Conservation (phyloP, 768 basidiomycete species). For the Mycena alexandri region DNA sequence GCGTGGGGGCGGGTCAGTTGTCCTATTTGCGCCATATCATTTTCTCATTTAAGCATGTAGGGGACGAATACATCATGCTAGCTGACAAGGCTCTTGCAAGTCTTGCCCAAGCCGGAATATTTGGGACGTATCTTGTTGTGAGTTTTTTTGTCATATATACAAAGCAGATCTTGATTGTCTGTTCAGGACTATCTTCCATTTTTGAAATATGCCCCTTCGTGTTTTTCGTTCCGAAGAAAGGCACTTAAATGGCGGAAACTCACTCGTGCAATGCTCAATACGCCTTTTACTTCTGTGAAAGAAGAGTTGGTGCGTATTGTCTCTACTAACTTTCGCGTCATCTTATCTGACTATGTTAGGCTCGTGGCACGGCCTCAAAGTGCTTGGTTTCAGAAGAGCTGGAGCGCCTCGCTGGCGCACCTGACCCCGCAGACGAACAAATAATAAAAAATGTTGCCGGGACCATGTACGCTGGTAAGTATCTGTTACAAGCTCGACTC, state of each 20-base stretch:
- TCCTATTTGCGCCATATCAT: neutral
- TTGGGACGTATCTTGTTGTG: conserved; percentile 60
- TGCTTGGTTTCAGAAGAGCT: conserved; percentile 56
- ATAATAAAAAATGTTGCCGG: conserved; percentile 58
- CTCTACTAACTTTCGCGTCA: neutral
- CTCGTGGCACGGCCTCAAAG: conserved; percentile 44
- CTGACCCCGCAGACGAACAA: conserved; percentile 48
- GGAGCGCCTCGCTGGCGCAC: conserved; percentile 41
- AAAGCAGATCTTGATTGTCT: neutral
- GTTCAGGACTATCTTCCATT: conserved; percentile 48
- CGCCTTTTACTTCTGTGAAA: conserved; percentile 55
- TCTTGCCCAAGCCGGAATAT: conserved; percentile 54
- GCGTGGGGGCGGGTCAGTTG: conserved; percentile 46
- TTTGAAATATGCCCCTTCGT: conserved; percentile 57
- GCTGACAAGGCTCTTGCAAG: conserved; percentile 54
- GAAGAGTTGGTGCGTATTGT: conserved; percentile 47
- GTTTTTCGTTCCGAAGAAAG: conserved; percentile 56
- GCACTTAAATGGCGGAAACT: conserved; percentile 52
- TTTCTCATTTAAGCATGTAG: conserved; percentile 20
- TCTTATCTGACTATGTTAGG: conserved; percentile 34
- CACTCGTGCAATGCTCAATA: conserved; percentile 52
- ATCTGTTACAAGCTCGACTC: no score
- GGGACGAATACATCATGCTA: conserved; percentile 55
- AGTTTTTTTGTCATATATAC: conserved; percentile 27
- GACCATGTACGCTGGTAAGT: conserved; percentile 51